Percentiles rank a stretch among this genome's conserved stretches.
Evolutionary conservation across 2,329 filamentous ascomycete genomes (phyloP).

Genomic region (Hypoxylon sp.): DNA sequence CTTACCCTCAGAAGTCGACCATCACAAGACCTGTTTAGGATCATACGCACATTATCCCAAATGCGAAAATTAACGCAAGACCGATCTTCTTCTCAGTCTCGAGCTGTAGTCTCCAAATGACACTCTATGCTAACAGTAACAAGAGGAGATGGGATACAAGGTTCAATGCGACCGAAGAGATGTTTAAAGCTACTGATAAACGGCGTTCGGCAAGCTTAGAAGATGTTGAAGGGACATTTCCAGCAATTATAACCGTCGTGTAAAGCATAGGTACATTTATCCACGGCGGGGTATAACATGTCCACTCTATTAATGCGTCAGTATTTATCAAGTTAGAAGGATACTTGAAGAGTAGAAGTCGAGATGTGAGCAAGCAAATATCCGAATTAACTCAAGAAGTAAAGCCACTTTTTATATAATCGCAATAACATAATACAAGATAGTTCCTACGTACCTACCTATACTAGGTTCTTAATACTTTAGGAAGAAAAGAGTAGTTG

Average conservation of each 20-base stretch:
- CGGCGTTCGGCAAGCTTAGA: neutral
- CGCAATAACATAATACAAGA: neutral
- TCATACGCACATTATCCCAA: neutral
- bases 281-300: neutral
- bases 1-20: neutral
- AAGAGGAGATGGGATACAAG: neutral
- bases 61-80: neutral
- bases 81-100: neutral
- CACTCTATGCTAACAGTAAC: neutral
- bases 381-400: too few relatives aligned
- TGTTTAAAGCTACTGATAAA: neutral
- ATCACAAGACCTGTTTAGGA: too few relatives aligned
- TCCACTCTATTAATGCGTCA: neutral
- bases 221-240: neutral
- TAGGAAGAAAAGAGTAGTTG: neutral
- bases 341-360: neutral
- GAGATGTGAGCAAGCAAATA: neutral
- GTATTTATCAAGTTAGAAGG: neutral
- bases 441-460: neutral
- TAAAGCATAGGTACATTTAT: neutral
- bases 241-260: neutral
- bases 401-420: neutral
- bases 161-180: neutral
- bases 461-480: neutral
- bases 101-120: neutral